phyloP scores from a whole-genome alignment of 345 rosid species.

The Eucalyptus paniculata region DNA sequence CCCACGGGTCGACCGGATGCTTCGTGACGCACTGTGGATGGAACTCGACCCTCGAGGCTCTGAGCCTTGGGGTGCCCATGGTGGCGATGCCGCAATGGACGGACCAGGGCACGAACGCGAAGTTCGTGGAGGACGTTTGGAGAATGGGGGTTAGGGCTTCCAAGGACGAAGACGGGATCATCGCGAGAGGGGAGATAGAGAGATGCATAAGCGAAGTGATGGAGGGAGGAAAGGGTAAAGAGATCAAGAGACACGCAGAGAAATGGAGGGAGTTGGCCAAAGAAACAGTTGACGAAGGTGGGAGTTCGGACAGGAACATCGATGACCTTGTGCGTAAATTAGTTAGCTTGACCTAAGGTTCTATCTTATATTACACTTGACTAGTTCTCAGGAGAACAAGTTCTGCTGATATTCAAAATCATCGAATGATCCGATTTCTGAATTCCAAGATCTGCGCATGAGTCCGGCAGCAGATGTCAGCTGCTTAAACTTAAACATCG shows the following conservation, averaged over 20 bases:
- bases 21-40: slow-evolving; percentile 23
- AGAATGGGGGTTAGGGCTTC: slow-evolving; percentile 1
- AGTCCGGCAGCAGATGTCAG: neutral
- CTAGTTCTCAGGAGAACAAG: neutral
- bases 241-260: slow-evolving; percentile 5
- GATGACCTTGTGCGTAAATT: neutral
- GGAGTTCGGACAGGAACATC: slow-evolving; percentile 16
- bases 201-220: slow-evolving; percentile 4
- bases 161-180: neutral
- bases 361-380: neutral
- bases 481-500: neutral
- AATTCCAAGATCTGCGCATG: neutral
- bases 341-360: neutral
- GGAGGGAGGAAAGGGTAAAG: slow-evolving; percentile 14
- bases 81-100: slow-evolving; percentile 27
- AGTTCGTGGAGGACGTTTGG: slow-evolving; percentile 19
- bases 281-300: slow-evolving; percentile 10
- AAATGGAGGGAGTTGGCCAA: slow-evolving; percentile 21
- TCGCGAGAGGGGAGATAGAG: neutral
- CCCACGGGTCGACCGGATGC: slow-evolving; percentile 12
- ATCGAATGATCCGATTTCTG: neutral
- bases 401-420: neutral
- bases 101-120: slow-evolving; percentile 15
- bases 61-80: slow-evolving; percentile 25
- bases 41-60: slow-evolving; percentile 15